Conservation (phyloP, 225 moss, liverwort and hornwort species). For the Ulota crispa region DNA sequence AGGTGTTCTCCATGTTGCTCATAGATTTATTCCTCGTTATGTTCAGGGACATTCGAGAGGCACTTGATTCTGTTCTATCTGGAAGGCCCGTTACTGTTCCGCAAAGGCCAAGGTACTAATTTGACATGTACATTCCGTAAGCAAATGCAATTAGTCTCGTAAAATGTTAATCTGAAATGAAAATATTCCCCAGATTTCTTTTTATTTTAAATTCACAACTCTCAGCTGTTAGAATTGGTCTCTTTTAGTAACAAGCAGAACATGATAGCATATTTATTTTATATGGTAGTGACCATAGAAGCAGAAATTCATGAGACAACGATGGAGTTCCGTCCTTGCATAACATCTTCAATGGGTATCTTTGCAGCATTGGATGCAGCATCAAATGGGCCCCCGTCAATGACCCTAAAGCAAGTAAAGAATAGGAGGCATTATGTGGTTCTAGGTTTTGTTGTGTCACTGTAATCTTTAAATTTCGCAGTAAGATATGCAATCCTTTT, state of each 20-base stretch:
- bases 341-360: constrained; percentile 3
- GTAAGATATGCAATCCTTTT: background rate
- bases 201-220: background rate
- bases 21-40: constrained; percentile 21
- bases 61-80: constrained; percentile 65
- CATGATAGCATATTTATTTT: background rate
- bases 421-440: background rate
- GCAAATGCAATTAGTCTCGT: background rate
- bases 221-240: background rate
- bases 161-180: background rate
- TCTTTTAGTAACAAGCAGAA: background rate
- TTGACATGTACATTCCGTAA: background rate
- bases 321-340: background rate
- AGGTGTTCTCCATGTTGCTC: background rate
- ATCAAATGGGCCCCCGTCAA: constrained; percentile 66
- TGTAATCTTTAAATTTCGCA: background rate
- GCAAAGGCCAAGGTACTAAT: constrained; percentile 61
- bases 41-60: constrained; percentile 68
- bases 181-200: background rate
- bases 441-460: background rate
- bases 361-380: constrained; percentile 77
- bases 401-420: background rate
- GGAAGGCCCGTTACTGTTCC: constrained; percentile 54
- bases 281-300: background rate
- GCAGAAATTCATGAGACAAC: background rate